Conservation (phyloP, 768 basidiomycete species). For the Podaxis sp. region DNA sequence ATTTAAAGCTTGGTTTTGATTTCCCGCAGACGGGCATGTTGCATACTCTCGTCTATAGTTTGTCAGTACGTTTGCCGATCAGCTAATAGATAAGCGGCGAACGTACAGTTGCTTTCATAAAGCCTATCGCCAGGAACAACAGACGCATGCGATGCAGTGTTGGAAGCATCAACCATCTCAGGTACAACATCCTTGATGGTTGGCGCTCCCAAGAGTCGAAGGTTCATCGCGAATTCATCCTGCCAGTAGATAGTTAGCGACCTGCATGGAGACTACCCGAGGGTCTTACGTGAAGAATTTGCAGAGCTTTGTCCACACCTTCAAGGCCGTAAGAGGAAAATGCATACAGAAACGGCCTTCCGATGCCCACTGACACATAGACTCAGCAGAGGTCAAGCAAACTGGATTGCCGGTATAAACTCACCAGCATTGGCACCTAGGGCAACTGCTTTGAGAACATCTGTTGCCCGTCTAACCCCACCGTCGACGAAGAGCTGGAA, state of each 20-base stretch:
- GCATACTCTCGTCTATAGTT: constrained; percentile 35
- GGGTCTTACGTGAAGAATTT: constrained; percentile 68
- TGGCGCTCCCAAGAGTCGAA: constrained; percentile 86
- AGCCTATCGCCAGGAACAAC: constrained; percentile 72
- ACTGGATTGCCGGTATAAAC: constrained; percentile 9
- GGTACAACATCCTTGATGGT: constrained; percentile 78
- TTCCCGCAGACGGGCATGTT: constrained; percentile 30
- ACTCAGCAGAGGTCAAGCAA: not conserved
- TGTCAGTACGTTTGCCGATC: not conserved
- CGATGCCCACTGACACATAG: constrained; percentile 61
- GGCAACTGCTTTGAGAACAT: constrained; percentile 86
- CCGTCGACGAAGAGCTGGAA: constrained; percentile 93
- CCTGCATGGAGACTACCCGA: not conserved
- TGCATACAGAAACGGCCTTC: constrained; percentile 85
- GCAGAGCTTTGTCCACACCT: constrained; percentile 80
- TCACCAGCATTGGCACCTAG: constrained; percentile 85
- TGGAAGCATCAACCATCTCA: constrained; percentile 86
- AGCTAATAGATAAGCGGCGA: not conserved
- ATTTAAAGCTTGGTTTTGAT: constrained; percentile 29
- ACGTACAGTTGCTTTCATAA: constrained; percentile 81
- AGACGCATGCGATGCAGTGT: constrained; percentile 63
- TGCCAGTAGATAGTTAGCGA: constrained; percentile 28
- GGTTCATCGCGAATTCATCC: constrained; percentile 99
- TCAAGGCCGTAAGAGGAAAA: constrained; percentile 88
- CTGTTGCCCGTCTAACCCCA: constrained; percentile 89